Base-by-base conservation (phyloP, 768 basidiomycete species). In the Leccinellum albellum region DNA sequence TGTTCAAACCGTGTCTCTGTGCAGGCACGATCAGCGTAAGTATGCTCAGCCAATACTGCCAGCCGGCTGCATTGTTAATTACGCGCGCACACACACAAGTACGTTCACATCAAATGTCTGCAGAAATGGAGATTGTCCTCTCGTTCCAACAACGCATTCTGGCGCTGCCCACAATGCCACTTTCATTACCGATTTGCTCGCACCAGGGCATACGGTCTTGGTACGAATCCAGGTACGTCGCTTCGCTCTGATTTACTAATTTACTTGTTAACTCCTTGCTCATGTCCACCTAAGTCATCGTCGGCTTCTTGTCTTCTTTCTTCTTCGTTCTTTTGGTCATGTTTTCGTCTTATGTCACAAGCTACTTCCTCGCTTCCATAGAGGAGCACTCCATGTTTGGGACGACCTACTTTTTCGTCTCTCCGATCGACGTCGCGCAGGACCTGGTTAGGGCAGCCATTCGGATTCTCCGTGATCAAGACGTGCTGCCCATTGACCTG, bases 71-170 rank as follows among this genome's bases (percentile, higher is more conserved):
- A 46, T 59, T 59, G 31, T 56, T 68, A 44, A 71, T 62, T 54
- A 60, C 61, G 53, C 62, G 51, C 52, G 50, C 40, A 62, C 40
- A 62, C 59, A 21, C 51, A 29, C 46, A 64, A 91, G 89, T 84
- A 85, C 68, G 90, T 92, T 32, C 91, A 93, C 72, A 78, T 92
- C 50, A 82, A 83, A 64, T 92, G 90, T 65, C 78, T 92, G 6
- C 84, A 89, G 60, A 78, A 74, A 53, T 93, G 91, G 91, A 78
- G 91, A 56, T 84, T 78, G 37, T 75, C 78, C 0, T 85, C 89
- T 17, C 59, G 74, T 28, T 83, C 83, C n/a, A 71, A 78, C 40
- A 82, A 78, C 58, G 84, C 88, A 10, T 93, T 91, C 76, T 91
- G 87, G 74, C 75, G 81, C 13, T 93, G 91, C 64, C 87, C 87